Evolutionary conservation across 179 eudicot genomes (phyloP), one percentile per base, ranked within the genome.

Genomic region (Amaranthus tricolor): DNA sequence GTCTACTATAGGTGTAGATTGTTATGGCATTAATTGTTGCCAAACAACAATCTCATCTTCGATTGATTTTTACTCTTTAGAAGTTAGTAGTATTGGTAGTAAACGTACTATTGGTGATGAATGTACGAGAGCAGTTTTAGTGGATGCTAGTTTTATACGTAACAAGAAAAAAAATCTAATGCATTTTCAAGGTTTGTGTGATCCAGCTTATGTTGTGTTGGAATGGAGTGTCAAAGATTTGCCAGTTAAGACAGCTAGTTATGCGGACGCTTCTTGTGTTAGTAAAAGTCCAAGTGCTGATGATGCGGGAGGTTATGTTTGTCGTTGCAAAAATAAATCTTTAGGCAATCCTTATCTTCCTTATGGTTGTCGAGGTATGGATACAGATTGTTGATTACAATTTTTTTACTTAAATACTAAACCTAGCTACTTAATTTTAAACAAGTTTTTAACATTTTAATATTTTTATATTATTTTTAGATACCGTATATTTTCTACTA

Each of bases 321-420:
- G 71, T 44, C 47, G 12, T 11, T 74, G 70, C 49, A 73, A 62
- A 61, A 48, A 56, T 12, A 68, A 73, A 14, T 62, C 20, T 5
- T 61, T 49, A 47, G 76, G 76, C 58, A 73, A 73, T 50, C 68
- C 68, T 24, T 73, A 73, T 73, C 59, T 73, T 31, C 59, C 76
- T 3, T 12, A 73, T 20, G 68, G 76, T 7, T 62, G 60, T 31
- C 76, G 51, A 73, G 76, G 76, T 73, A 73, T 19, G 20, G 6
- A 9, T 3, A 13, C 5, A 6, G 0, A 20, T 2, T 31, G 3
- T 31, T 31, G 40, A 31, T 31, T 31, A 31, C 40, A 31, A 31
- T 31, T 31, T 31, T 3, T 31, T 31, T 31, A 31, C 40, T 31
- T 31, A 2, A 2, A 31, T 31, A 31, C 40, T 31, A 31, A 31